Conservation (phyloP, 371 early-diverging fungal genomes). For the Mortierella sp. region DNA sequence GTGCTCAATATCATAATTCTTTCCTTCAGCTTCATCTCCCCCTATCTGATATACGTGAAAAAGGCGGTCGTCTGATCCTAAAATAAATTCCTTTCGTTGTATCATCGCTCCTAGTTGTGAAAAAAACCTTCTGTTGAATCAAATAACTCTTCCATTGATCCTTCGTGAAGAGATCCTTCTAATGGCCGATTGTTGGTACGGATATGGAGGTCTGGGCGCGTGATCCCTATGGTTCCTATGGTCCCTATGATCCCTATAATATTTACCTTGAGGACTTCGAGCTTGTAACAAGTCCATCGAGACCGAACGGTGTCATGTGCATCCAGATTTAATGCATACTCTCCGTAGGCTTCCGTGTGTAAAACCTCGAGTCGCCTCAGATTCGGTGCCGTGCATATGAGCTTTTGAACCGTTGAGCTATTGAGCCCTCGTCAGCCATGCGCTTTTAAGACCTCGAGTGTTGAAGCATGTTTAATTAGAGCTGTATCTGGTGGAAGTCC, state of each 20-base stretch:
- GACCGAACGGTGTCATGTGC: background rate
- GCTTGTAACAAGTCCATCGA: background rate
- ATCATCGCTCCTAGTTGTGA: too few relatives aligned
- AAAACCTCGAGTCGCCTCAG: background rate
- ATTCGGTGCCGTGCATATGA: slow-evolving; percentile 7
- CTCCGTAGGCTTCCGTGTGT: background rate
- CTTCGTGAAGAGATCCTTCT: background rate
- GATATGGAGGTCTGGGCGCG: too few relatives aligned
- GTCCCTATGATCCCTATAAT: too few relatives aligned
- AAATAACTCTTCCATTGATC: background rate
- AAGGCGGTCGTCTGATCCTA: background rate
- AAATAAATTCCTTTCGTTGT: background rate
- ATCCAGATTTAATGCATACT: background rate
- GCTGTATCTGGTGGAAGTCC: background rate
- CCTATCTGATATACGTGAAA: too few relatives aligned
- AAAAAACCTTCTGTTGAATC: too few relatives aligned
- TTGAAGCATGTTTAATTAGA: background rate
- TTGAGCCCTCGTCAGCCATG: background rate
- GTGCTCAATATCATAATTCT: too few relatives aligned
- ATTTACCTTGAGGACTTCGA: background rate
- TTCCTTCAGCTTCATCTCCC: too few relatives aligned
- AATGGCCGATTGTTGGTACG: too few relatives aligned
- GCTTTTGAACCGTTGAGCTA: background rate
- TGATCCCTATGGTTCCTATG: too few relatives aligned
- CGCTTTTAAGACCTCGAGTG: background rate